phyloP scores from a whole-genome alignment of 306 rosid genomes.

The Carpinus viminea region DNA sequence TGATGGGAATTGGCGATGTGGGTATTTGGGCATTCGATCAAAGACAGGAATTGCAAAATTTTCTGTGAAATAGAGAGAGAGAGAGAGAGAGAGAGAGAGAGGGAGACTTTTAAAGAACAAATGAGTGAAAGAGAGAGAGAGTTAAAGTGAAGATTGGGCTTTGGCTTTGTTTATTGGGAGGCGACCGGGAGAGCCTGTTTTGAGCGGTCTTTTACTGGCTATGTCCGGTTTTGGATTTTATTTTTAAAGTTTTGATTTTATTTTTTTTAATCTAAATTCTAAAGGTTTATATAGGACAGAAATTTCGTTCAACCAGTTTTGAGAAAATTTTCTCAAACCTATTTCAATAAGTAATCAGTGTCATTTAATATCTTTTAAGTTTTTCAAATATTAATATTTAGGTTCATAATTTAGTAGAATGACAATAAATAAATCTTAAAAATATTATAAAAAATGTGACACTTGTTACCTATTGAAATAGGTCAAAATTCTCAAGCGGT shows the following conservation, averaged over 20 bases:
- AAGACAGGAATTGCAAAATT: constrained; percentile 5
- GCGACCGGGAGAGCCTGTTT: constrained; percentile 40
- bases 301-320: too few relatives aligned
- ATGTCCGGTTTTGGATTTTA: constrained; percentile 16
- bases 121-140: constrained; percentile 22
- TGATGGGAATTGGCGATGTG: constrained; percentile 14
- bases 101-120: constrained; percentile 21
- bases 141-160: constrained; percentile 23
- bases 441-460: too few relatives aligned
- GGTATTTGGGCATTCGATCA: constrained; percentile 33
- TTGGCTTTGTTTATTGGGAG: constrained; percentile 19
- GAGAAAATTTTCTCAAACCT: too few relatives aligned
- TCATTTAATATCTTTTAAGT: too few relatives aligned
- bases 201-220: constrained; percentile 26
- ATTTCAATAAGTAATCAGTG: too few relatives aligned
- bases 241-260: background rate
- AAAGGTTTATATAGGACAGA: too few relatives aligned
- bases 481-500: too few relatives aligned
- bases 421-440: too few relatives aligned
- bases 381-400: too few relatives aligned
- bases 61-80: background rate
- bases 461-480: too few relatives aligned
- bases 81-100: constrained; percentile 23
- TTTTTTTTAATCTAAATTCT: background rate
- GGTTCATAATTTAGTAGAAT: too few relatives aligned